Evolutionary conservation across 2,329 filamentous ascomycete species (phyloP), one percentile per base, ranked within the genome.

Genomic region (Achaetomium macrosporum): DNA sequence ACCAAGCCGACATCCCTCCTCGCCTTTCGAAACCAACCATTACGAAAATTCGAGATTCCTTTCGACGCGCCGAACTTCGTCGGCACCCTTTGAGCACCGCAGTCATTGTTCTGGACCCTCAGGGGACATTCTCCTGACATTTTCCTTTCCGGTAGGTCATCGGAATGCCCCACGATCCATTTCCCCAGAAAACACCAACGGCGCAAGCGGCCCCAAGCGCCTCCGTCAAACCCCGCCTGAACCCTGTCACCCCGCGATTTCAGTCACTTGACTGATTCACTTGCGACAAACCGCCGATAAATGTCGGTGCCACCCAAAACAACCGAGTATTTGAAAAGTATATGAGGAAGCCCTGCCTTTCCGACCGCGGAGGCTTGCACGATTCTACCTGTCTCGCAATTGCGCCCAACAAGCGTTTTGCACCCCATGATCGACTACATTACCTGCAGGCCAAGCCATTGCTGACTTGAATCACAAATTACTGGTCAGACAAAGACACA

Each of bases 381-480:
- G 4, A 11, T 35, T 15, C 33, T 35, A 3, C 10, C 11, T 35
- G 11, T 35, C 5, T 35, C 33, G 33, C 33, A 35, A 11, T 4
- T 35, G 4, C 15, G 10, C 33, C 10, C 11, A 35, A 11, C 33
- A 35, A 35, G 11, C 33, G 15, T 15, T 5, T 35, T 35, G 5
- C 5, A 35, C 15, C 10, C 4, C 33, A 3, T 6, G 25, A 25
- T 25, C 25, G 25, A 25, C 4, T 39, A 39, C 50, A 16, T 56
- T 42, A 39, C 31, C 42, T 50, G 51, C 53, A 50, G 55, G 52
- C 46, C 51, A 54, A 55, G 53, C 50, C 39, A 13, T 47, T 51
- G 50, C 50, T 55, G 57, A 57, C 55, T 56, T 59, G 58, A 45
- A 51, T 48, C 47, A 49, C 51, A 19, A n/a, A 25, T 48, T 30